Percentiles rank a stretch among this genome's conserved stretches.
Evolutionary conservation across 1,284 basidiomycete species (phyloP).

Genomic region (Rhodotorula sp.): DNA sequence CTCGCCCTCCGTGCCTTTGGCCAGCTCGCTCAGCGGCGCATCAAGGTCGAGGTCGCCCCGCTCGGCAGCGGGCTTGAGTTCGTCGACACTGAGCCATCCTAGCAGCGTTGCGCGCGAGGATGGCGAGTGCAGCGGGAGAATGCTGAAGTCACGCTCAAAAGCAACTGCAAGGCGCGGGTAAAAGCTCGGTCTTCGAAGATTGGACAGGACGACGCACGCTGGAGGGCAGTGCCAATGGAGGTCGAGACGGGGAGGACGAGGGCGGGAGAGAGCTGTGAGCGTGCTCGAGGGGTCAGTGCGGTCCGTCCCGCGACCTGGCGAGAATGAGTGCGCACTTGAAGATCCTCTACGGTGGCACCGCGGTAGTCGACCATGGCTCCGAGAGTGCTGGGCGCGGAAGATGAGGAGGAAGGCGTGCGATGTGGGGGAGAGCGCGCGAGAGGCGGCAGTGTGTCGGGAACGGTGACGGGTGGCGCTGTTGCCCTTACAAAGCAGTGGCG

Average conservation of each 20-base stretch:
- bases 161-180: constrained; percentile 36
- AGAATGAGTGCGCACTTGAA: constrained; percentile 11
- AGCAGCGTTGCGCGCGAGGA: constrained; percentile 23
- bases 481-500: neutral
- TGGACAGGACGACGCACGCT: too few species aligned
- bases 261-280: constrained; percentile 24
- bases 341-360: constrained; percentile 32
- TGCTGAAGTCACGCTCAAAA: constrained; percentile 37
- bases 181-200: too few species aligned
- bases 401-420: neutral
- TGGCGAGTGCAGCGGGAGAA: constrained; percentile 32
- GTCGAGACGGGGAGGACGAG: constrained; percentile 22
- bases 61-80: constrained; percentile 20
- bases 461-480: too few species aligned
- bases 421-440: neutral
- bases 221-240: constrained; percentile 13
- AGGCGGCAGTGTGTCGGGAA: neutral
- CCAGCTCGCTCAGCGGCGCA: neutral
- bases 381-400: neutral
- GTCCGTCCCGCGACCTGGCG: neutral
- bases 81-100: constrained; percentile 36
- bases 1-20: neutral
- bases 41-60: constrained; percentile 20
- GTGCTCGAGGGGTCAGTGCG: neutral
- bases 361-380: constrained; percentile 28